These are phyloP conservation scores for Cyberlindnera bimundalis DNA, from an alignment of 805 yeast species.

Conservation along the genomic window DNA sequence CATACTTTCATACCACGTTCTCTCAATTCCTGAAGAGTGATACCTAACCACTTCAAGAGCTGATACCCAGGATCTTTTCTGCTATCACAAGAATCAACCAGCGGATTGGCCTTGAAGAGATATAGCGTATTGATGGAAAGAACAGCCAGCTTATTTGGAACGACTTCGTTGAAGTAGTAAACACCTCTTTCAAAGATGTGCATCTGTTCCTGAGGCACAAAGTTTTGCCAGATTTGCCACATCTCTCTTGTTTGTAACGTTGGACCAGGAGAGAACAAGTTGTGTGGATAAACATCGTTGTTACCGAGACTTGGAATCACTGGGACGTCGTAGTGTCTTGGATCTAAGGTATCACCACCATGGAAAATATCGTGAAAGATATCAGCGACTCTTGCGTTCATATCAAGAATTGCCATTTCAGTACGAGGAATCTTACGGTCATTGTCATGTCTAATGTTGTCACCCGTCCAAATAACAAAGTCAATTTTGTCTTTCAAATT, in stretches of 20 bases:
- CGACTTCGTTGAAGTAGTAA: conserved; percentile 71
- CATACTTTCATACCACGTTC: conserved; percentile 76
- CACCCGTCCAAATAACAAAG: conserved; percentile 90
- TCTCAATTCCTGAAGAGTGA: conserved; percentile 68
- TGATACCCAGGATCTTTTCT: conserved; percentile 78
- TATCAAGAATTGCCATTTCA: conserved; percentile 63
- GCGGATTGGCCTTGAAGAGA: conserved; percentile 70
- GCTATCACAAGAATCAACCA: conserved; percentile 75
- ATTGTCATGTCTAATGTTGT: conserved; percentile 80
- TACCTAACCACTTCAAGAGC: conserved; percentile 73
- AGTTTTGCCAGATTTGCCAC: conserved; percentile 67
- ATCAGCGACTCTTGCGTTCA: conserved; percentile 57
- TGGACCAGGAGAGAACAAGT: conserved; percentile 81
- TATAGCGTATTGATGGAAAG: conserved; percentile 77
- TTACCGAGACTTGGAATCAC: conserved; percentile 78
- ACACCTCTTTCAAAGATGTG: conserved; percentile 74
- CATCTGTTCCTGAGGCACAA: conserved; percentile 73
- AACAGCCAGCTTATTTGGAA: conserved; percentile 75
- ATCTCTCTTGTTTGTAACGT: conserved; percentile 82
- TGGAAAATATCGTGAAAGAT: conserved; percentile 51
- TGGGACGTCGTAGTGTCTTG: conserved; percentile 42
- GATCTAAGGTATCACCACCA: conserved; percentile 33
- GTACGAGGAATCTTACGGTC: conserved; percentile 74
- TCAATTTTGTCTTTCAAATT: conserved; percentile 75
- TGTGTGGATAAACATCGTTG: conserved; percentile 88